Base-by-base conservation (phyloP, 495 filamentous ascomycete species). In the Gamarada debralockiae region DNA sequence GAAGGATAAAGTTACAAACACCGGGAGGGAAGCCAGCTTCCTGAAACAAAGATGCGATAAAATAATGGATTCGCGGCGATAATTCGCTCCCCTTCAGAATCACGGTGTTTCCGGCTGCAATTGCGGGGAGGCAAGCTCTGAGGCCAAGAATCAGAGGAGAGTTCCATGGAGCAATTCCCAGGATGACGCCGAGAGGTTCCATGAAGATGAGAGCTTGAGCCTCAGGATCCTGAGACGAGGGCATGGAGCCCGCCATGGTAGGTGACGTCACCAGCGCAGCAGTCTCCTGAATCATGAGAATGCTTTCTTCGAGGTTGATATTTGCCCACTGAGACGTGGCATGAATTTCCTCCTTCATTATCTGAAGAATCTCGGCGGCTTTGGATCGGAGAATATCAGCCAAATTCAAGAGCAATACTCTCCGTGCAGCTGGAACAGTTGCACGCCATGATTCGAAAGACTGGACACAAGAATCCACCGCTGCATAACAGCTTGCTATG, bases 161-260 rank as follows among this genome's bases (percentile, higher is more conserved):
- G 15, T 50, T 38, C 48, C 48, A 95, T 27, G 90, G 89, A 22
- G 87, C 89, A 66, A 93, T 88, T 21, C 79, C 82, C n/a, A 96
- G 70, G 1, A 91, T 69, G 21, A 93, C 89, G 20, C 90, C 90
- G 56, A 81, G 89, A 4, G 90, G 90, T 65, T 93, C 85, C 58
- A 83, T 86, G 60, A 93, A 29, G 23, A 48, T 15, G 12, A 48
- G 45, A 20, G 29, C 21, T 15, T 48, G 45, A 5, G 41, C 17
- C n/a, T 45, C 41, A 25, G 41, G 20, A 25, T 45, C n/a, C 20
- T 45, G 41, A 8, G 29, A 31, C 17, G 45, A 20, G 4, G 45
- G 45, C 4, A 48, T 31, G 17, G 45, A 31, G 10, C 45, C 45
- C 3, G 24, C 13, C 10, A 48, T 13, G 10, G 5, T 34, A 4